Percentiles rank a stretch among this genome's conserved stretches.
Conservation (phyloP, 2,329 filamentous ascomycete species). For the Trichocomaceae sp. region DNA sequence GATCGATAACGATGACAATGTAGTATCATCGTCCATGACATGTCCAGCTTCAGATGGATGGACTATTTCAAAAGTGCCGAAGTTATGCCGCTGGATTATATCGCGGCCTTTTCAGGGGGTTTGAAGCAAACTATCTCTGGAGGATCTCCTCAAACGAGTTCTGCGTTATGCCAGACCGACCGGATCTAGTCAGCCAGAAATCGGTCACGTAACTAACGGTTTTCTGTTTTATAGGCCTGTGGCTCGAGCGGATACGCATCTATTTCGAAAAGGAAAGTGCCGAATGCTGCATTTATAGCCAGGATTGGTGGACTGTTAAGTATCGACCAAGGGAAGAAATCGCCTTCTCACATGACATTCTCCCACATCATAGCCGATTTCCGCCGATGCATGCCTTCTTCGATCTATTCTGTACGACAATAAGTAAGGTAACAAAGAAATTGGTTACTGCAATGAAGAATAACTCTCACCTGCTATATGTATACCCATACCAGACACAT, state of each 20-base stretch:
- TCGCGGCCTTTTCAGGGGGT: constrained; percentile 16
- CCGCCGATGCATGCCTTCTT: constrained; percentile 15
- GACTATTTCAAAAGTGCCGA: constrained; percentile 20
- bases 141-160: constrained; percentile 20
- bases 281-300: constrained; percentile 10
- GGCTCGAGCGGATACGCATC: constrained; percentile 12
- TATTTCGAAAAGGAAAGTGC: constrained; percentile 11
- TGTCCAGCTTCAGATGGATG: constrained; percentile 18
- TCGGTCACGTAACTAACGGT: constrained; percentile 19
- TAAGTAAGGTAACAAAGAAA: constrained; percentile 11
- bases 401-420: constrained; percentile 15
- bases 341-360: constrained; percentile 13
- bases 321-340: constrained; percentile 9
- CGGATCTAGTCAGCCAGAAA: constrained; percentile 22
- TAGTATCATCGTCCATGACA: constrained; percentile 18
- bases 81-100: constrained; percentile 20
- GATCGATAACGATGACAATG: neutral
- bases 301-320: constrained; percentile 13
- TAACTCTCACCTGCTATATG: constrained; percentile 6
- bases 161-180: constrained; percentile 24
- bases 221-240: constrained; percentile 8
- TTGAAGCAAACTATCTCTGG: constrained; percentile 17
- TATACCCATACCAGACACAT: too few species aligned
- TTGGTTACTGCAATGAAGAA: constrained; percentile 9
- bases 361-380: constrained; percentile 14